Percentiles rank a stretch among this genome's conserved stretches.
Evolutionary conservation across 1,284 basidiomycete genomes (phyloP).

Genomic region (Phaffia rhodozyma): DNA sequence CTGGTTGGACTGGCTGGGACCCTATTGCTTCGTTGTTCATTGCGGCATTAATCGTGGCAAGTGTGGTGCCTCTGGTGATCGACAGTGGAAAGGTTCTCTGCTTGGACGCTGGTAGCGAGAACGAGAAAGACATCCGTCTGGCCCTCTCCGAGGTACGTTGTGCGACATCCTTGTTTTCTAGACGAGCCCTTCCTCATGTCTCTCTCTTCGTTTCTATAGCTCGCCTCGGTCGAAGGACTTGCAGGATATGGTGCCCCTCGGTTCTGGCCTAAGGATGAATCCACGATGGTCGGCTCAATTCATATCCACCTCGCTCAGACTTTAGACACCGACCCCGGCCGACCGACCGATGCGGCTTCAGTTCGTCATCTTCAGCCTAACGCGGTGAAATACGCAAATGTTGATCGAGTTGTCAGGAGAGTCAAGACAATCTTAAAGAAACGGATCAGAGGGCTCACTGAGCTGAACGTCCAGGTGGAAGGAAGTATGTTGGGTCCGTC

Average conservation of each 20-base stretch:
- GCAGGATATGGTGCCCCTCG: conserved; percentile 66
- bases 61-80: conserved; percentile 86
- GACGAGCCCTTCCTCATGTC: neutral
- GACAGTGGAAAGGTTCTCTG: conserved; percentile 83
- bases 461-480: conserved; percentile 76
- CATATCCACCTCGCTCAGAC: conserved; percentile 58
- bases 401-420: conserved; percentile 58
- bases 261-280: conserved; percentile 93
- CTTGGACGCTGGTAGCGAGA: conserved; percentile 63
- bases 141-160: conserved; percentile 62
- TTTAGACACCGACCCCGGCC: conserved; percentile 22
- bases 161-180: neutral
- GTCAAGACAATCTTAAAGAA: conserved; percentile 60
- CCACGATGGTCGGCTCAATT: conserved; percentile 75
- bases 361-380: conserved; percentile 10
- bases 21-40: conserved; percentile 97
- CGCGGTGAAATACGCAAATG: conserved; percentile 38
- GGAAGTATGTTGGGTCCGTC: conserved; percentile 20
- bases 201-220: conserved; percentile 34
- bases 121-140: conserved; percentile 51
- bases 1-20: conserved; percentile 99
- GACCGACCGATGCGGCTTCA: conserved; percentile 35
- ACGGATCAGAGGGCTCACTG: conserved; percentile 64
- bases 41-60: conserved; percentile 84
- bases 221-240: conserved; percentile 58